Percentiles rank a stretch among this genome's conserved stretches.
Conservation (phyloP, 164 flowering plant genomes). For the Nymphaea colorata region DNA sequence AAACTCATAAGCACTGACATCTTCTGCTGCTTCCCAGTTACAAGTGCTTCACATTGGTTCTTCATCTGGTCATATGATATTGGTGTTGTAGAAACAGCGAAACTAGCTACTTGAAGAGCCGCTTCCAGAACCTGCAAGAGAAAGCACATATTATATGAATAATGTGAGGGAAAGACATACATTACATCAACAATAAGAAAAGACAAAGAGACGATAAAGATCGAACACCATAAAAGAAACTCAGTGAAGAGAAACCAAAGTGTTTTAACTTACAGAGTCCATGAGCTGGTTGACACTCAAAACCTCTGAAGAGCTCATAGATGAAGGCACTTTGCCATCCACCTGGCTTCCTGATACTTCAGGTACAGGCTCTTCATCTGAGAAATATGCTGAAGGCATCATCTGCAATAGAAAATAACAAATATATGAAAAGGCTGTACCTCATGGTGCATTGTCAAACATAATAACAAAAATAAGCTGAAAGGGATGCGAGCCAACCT, state of each 20-base stretch:
- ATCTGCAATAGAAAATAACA: constrained; percentile 25
- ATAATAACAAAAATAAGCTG: background rate
- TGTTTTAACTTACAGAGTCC: constrained; percentile 49
- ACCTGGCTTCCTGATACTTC: constrained; percentile 58
- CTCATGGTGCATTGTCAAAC: background rate
- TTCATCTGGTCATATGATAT: constrained; percentile 74
- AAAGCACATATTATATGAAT: too few species aligned
- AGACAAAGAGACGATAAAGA: too few species aligned
- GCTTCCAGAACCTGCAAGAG: constrained; percentile 64
- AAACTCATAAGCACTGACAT: constrained; percentile 73
- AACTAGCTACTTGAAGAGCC: constrained; percentile 68
- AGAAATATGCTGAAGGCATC: constrained; percentile 21
- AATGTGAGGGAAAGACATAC: too few species aligned
- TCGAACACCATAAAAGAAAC: too few species aligned
- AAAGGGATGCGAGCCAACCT: constrained; percentile 23
- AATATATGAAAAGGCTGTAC: background rate
- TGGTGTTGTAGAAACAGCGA: constrained; percentile 47
- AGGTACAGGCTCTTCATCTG: constrained; percentile 51
- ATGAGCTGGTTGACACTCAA: constrained; percentile 70
- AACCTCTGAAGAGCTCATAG: constrained; percentile 46
- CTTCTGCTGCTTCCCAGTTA: constrained; percentile 72
- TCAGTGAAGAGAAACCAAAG: too few species aligned
- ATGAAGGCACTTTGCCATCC: constrained; percentile 37
- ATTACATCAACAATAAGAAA: too few species aligned
- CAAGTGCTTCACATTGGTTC: constrained; percentile 86